Percentiles rank a stretch among this genome's conserved stretches.
Conservation (phyloP, 805 yeast genomes). For the Metschnikowia kofuensis region DNA sequence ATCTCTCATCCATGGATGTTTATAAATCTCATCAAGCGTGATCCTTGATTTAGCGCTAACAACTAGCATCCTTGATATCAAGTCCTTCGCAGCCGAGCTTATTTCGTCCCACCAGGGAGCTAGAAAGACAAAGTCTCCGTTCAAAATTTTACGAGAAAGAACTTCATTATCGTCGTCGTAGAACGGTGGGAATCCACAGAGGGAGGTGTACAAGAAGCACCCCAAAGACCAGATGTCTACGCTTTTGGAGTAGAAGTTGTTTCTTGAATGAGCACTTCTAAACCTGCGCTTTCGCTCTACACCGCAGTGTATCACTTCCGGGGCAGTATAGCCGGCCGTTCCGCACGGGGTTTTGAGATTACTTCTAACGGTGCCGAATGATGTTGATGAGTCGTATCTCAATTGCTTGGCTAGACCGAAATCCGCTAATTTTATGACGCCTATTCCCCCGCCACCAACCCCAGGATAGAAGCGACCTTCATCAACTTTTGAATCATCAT, state of each 20-base stretch:
- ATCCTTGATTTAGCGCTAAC: slow-evolving; percentile 69
- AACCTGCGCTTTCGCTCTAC: slow-evolving; percentile 57
- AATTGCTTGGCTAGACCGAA: slow-evolving; percentile 92
- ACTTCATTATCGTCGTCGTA: slow-evolving; percentile 78
- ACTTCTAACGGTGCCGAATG: slow-evolving; percentile 6
- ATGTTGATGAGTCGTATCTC: slow-evolving; percentile 51
- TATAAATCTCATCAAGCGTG: slow-evolving; percentile 66
- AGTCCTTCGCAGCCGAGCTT: slow-evolving; percentile 61
- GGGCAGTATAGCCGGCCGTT: slow-evolving; percentile 97
- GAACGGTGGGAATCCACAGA: slow-evolving; percentile 98
- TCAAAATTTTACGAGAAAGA: slow-evolving; percentile 75
- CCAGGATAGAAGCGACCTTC: slow-evolving; percentile 83
- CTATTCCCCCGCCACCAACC: slow-evolving; percentile 91
- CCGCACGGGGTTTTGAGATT: slow-evolving; percentile 98
- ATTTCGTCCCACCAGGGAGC: slow-evolving; percentile 92
- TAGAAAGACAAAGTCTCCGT: slow-evolving; percentile 71
- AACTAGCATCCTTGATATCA: slow-evolving; percentile 64
- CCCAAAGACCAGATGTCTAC: slow-evolving; percentile 99
- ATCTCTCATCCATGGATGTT: slow-evolving; percentile 68
- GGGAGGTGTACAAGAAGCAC: slow-evolving; percentile 86
- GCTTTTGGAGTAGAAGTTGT: slow-evolving; percentile 66
- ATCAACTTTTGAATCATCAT: slow-evolving; percentile 70
- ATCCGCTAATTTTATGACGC: slow-evolving; percentile 86
- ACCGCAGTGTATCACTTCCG: slow-evolving; percentile 77
- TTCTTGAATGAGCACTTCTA: slow-evolving; percentile 13